Conservation (phyloP, 495 filamentous ascomycete genomes). For the Barbatosphaeria neglecta region DNA sequence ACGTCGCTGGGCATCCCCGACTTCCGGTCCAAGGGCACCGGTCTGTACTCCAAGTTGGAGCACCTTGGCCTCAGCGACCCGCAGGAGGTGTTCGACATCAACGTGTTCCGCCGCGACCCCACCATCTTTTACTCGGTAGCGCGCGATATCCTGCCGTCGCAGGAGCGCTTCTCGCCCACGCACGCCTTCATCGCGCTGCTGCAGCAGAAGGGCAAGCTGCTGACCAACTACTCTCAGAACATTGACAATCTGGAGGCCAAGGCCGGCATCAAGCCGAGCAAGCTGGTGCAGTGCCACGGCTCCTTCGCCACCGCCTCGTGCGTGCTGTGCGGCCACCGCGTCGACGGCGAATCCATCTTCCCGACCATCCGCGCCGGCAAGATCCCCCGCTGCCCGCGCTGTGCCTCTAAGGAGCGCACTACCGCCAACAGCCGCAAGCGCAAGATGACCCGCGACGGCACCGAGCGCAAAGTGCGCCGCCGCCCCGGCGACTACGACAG, state of each 20-base stretch:
- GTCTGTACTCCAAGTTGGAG: slow-evolving; percentile 75
- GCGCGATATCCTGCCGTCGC: slow-evolving; percentile 75
- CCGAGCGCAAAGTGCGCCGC: slow-evolving; percentile 49
- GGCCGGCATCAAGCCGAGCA: slow-evolving; percentile 71
- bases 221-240: slow-evolving; percentile 97
- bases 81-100: slow-evolving; percentile 90
- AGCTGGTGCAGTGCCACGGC: slow-evolving; percentile 92
- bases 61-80: slow-evolving; percentile 65
- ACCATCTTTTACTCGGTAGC: slow-evolving; percentile 87
- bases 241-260: slow-evolving; percentile 93
- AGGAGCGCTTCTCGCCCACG: slow-evolving; percentile 66
- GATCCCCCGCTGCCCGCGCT: slow-evolving; percentile 52
- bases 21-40: slow-evolving; percentile 74
- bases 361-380: slow-evolving; percentile 62
- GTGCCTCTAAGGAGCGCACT: slow-evolving; percentile 38
- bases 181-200: slow-evolving; percentile 94
- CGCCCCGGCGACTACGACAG: slow-evolving; percentile 47
- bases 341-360: slow-evolving; percentile 68
- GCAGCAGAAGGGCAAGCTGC: slow-evolving; percentile 76
- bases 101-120: slow-evolving; percentile 75
- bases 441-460: slow-evolving; percentile 57
- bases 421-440: slow-evolving; percentile 48
- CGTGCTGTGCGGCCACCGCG: slow-evolving; percentile 65
- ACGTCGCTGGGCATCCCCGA: slow-evolving; percentile 85
- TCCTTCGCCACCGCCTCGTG: slow-evolving; percentile 90